Evolutionary conservation across 2,329 filamentous ascomycete genomes (phyloP), one percentile per base, ranked within the genome.

Genomic region (Colletotrichum sp.): DNA sequence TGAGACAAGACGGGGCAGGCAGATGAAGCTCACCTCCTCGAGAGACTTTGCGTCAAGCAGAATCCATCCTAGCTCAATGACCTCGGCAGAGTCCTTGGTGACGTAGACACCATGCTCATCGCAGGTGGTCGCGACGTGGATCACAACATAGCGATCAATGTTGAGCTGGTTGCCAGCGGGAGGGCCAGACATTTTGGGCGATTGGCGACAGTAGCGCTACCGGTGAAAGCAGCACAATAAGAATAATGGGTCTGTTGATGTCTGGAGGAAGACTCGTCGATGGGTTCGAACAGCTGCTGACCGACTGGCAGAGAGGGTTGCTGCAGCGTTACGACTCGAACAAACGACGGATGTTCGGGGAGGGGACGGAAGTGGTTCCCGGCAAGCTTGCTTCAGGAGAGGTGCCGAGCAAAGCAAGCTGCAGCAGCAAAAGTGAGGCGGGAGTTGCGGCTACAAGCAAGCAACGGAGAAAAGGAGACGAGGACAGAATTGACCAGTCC

Each of bases 31-130:
- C 89, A 98, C 96, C 94, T 98, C 96, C 81, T 98, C 96, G 81
- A 96, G 94, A 78, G 92, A 94, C 88, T 96, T 97, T 79, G 95
- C 94, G 84, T 98, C 96, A 78, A 98, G 90, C 82, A 99, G 88
- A 83, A 99, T 98, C 97, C 97, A 99, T 78, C 96, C 97, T 84
- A 99, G 91, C 91, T 99, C 97, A 86, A 99, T 99, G 80, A 99
- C 97, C 89, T 99, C 97, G 78, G 97, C 97, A 75, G 97, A 99
- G 87, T 99, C 97, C 88, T 99, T 99, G 76, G 97, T 99, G 75
- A 99, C 97, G 86, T 99, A 99, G 79, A 99, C 97, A 78, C 97
- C 97, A 87, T 99, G 97, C 86, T 99, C 97, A 86, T 99, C 97
- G 87, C 97, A 99, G 80, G 97, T 99, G 43, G 97, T 99, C 78